A percentile compares a stretch with the other conserved stretches of the same genome.
Conservation (phyloP, 2,329 filamentous ascomycete species). For the Cercospora sp. region DNA sequence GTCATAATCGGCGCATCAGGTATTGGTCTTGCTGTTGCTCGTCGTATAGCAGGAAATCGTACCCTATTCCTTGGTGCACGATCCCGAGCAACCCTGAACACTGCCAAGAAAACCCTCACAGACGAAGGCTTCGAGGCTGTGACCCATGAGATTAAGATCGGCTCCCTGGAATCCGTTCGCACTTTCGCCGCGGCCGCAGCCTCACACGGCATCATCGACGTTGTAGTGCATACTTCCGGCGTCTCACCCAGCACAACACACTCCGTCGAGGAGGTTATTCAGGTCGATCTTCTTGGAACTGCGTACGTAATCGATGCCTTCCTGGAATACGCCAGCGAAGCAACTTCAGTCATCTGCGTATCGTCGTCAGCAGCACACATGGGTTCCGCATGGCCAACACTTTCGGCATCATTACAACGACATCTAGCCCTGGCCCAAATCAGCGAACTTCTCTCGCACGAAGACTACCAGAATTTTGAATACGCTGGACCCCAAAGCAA, state of each 20-base stretch:
- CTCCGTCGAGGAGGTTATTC: conserved; percentile 6
- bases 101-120: background rate
- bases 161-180: background rate
- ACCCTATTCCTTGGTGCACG: conserved; percentile 10
- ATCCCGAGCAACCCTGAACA: background rate
- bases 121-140: conserved; percentile 4
- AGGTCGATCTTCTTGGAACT: conserved; percentile 8
- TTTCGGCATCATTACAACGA: background rate
- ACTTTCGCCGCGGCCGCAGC: conserved; percentile 10
- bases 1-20: conserved; percentile 14
- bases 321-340: background rate
- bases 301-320: conserved; percentile 18
- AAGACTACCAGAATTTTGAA: background rate
- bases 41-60: conserved; percentile 9
- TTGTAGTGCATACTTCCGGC: conserved; percentile 14
- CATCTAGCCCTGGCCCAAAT: conserved; percentile 4
- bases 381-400: background rate
- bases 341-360: conserved; percentile 2
- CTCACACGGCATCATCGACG: background rate
- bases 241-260: conserved; percentile 2
- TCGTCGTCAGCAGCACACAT: conserved; percentile 15
- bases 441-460: background rate
- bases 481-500: background rate
- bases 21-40: conserved; percentile 10
- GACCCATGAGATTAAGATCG: conserved; percentile 3